Evolutionary conservation across 2,329 filamentous ascomycete genomes (phyloP).

Genomic region (Botrytis tulipae): DNA sequence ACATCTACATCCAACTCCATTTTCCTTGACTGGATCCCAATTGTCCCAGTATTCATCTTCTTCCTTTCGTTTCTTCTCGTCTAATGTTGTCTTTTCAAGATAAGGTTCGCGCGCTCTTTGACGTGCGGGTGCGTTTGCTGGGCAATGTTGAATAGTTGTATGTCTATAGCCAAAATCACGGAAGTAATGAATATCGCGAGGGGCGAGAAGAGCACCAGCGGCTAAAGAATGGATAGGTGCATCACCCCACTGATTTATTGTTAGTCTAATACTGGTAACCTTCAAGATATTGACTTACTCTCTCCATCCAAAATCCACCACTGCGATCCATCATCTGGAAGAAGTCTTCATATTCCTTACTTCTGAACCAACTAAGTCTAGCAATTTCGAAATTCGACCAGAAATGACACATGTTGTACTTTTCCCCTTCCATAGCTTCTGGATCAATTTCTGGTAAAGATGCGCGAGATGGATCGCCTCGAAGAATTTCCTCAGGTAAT

Average conservation of each 20-base stretch:
- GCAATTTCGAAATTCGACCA: slow-evolving; percentile 99
- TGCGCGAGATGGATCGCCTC: slow-evolving; percentile 68
- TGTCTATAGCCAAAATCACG: slow-evolving; percentile 97
- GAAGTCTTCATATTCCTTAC: slow-evolving; percentile 96
- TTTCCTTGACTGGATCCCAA: slow-evolving; percentile 85
- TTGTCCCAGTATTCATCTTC: slow-evolving; percentile 96
- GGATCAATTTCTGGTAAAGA: slow-evolving; percentile 79
- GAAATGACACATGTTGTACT: slow-evolving; percentile 99
- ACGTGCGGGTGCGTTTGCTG: slow-evolving; percentile 85
- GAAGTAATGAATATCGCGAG: slow-evolving; percentile 94
- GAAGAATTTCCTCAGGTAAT: slow-evolving; percentile 77
- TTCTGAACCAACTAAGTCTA: slow-evolving; percentile 89
- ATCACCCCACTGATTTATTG: slow-evolving; percentile 77
- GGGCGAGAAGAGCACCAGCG: slow-evolving; percentile 79
- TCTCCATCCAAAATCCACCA: slow-evolving; percentile 98
- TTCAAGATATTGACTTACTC: slow-evolving; percentile 56
- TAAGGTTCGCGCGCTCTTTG: slow-evolving; percentile 79
- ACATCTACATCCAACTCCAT: slow-evolving; percentile 94
- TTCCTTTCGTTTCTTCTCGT: slow-evolving; percentile 80
- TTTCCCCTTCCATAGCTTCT: slow-evolving; percentile 94
- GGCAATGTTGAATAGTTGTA: slow-evolving; percentile 98
- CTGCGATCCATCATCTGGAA: slow-evolving; percentile 99
- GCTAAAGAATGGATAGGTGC: slow-evolving; percentile 97
- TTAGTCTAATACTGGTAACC: slow-evolving; percentile 28
- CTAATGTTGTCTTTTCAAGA: slow-evolving; percentile 75